These are phyloP conservation scores for Cenchrus americanus DNA, from an alignment of 176 grass and related monocot species.

Conservation along the genomic window DNA sequence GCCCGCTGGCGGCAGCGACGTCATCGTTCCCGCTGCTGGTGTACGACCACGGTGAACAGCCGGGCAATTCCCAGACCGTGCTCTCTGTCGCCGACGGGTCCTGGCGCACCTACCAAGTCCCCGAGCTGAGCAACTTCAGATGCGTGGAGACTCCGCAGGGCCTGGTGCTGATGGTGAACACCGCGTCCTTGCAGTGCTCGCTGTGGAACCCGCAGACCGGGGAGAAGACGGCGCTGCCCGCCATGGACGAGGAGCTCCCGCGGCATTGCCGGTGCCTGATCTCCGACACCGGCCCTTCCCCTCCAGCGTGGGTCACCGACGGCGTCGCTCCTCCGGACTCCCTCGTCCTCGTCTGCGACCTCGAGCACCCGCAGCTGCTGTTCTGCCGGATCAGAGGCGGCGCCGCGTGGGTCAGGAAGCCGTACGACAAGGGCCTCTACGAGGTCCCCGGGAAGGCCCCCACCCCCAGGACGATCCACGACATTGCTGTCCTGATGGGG, in stretches of 20 bases:
- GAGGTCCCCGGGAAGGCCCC: background rate
- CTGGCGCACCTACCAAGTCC: background rate
- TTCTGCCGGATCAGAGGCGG: background rate
- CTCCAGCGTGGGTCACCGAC: background rate
- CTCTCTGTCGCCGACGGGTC: conserved; percentile 16
- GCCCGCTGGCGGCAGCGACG: background rate
- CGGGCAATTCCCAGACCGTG: background rate
- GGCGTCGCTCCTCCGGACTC: background rate
- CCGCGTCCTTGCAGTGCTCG: background rate
- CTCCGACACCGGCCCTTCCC: too few relatives aligned
- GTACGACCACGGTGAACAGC: conserved; percentile 9
- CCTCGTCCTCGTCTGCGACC: conserved; percentile 10
- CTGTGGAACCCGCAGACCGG: conserved; percentile 25
- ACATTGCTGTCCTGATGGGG: background rate
- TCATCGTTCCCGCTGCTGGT: conserved; percentile 12
- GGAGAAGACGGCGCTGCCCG: background rate
- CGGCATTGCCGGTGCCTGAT: too few relatives aligned
- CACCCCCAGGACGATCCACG: background rate
- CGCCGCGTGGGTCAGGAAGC: background rate
- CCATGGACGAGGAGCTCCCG: background rate
- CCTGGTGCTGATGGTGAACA: background rate
- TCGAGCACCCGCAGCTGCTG: background rate
- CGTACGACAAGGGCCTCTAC: background rate
- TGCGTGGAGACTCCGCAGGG: background rate
- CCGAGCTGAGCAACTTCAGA: background rate